Evolutionary conservation across 208 protist species (phyloP), one percentile per base, ranked within the genome.

Genomic region (Leishmania martiniquensis): DNA sequence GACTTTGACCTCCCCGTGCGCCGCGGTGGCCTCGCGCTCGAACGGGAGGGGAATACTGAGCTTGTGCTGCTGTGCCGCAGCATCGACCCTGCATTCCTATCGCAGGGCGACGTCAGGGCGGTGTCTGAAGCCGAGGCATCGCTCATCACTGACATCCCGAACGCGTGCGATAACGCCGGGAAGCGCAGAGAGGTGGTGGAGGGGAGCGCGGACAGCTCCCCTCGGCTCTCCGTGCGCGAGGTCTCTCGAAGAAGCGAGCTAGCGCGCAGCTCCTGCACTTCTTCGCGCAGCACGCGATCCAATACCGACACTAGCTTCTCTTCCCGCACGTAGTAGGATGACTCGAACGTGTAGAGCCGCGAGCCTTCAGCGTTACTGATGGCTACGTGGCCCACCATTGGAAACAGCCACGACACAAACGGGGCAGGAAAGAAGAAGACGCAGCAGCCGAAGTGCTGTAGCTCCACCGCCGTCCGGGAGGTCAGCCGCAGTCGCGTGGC

Each of bases 391-490:
- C 94, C 94, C 15, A 86, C 81, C 32, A 95, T 80, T 4, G 94
- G 94, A 39, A 97, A 85, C 42, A 97, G 45, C 91, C 93, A 97
- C 54, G 89, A 93, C 12, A 97, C 71, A 29, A 95, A 47, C 9
- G 91, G 93, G 5, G 91, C 73, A n/a, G 94, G 91, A 25, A 94
- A 96, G 83, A 94, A 97, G 39, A 96, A 93, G 55, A 97, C 84
- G 68, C 91, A 96, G 84, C 86, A 97, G 59, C 93, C 93, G 82
- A 87, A 97, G 69, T 86, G 72, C 59, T 95, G 75, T 70, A 85
- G 68, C 79, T 70, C 68, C 49, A 71, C 69, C n/a, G n/a, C 49
- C 55, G 57, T 17, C 34, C 57, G 67, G 4, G 67, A 54, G 9
- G 72, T 17, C 20, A 68, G 49, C 5, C 62, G 77, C n/a, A 73